These are phyloP conservation scores for Pseudogymnoascus sp. DNA, from an alignment of 2,329 filamentous ascomycete species.

Conservation along the genomic window DNA sequence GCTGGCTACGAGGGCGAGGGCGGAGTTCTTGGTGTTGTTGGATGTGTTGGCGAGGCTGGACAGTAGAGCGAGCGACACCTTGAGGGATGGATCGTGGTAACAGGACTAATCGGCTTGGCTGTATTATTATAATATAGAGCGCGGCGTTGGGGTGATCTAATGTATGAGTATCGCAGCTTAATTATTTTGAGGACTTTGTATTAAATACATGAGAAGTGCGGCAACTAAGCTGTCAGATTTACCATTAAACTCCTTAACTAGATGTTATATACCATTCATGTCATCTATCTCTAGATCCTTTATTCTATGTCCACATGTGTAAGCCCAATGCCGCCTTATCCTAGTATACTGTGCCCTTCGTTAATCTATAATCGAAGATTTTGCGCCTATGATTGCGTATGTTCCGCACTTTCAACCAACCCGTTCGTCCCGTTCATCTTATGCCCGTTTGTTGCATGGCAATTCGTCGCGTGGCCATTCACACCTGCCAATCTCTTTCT, in stretches of 20 bases:
- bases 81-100: conserved; percentile 26
- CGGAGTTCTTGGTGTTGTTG: conserved; percentile 34
- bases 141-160: neutral
- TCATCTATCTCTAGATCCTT: neutral
- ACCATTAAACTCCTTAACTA: neutral
- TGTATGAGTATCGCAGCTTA: neutral
- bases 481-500: neutral
- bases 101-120: neutral
- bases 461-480: neutral
- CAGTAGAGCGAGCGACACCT: conserved; percentile 37
- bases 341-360: neutral
- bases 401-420: neutral
- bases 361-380: neutral
- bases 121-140: neutral
- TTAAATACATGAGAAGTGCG: neutral
- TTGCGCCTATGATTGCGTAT: neutral
- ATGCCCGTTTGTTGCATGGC: conserved; percentile 2
- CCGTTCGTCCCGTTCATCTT: neutral
- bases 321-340: neutral
- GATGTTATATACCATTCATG: neutral
- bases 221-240: neutral
- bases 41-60: conserved; percentile 36
- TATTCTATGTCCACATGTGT: neutral
- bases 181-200: neutral
- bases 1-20: conserved; percentile 31